Evolutionary conservation across 208 protist genomes (phyloP).

Genomic region (Acanthamoeba sp.): DNA sequence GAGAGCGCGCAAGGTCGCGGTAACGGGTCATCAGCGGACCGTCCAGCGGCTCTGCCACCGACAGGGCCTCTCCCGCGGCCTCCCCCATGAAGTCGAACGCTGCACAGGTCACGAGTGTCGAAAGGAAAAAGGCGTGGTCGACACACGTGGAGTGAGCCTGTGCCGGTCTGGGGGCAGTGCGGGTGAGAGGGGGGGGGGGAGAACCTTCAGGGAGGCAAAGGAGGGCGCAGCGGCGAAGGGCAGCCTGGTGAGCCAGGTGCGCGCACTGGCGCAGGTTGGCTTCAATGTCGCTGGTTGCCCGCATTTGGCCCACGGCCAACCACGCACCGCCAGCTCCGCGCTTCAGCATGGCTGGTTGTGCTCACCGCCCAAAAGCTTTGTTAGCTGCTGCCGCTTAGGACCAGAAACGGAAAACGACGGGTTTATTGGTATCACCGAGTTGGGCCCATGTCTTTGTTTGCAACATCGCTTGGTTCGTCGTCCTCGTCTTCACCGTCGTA

Average conservation of each 20-base stretch:
- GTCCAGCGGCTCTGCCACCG: background rate
- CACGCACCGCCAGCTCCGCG: background rate
- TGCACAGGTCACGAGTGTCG: background rate
- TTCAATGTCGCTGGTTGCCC: background rate
- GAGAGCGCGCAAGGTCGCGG: background rate
- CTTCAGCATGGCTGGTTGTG: too few relatives aligned
- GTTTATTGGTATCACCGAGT: too few relatives aligned
- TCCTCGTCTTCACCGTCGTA: background rate
- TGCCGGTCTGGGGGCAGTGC: too few relatives aligned
- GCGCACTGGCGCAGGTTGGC: background rate
- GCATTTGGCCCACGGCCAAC: background rate
- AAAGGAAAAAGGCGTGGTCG: background rate
- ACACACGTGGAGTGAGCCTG: too few relatives aligned
- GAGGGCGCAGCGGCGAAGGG: background rate
- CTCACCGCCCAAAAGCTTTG: too few relatives aligned
- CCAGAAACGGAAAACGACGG: too few relatives aligned
- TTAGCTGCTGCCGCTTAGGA: too few relatives aligned
- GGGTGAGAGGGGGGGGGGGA: background rate
- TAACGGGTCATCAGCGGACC: background rate
- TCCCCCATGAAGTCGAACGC: slow-evolving; percentile 22
- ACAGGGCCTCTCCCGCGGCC: background rate
- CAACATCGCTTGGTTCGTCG: too few relatives aligned
- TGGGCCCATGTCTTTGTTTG: too few relatives aligned
- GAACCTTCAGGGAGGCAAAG: background rate
- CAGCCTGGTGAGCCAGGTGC: background rate